Conservation (phyloP, 441 rosid species). For the Gossypium trilobum region DNA sequence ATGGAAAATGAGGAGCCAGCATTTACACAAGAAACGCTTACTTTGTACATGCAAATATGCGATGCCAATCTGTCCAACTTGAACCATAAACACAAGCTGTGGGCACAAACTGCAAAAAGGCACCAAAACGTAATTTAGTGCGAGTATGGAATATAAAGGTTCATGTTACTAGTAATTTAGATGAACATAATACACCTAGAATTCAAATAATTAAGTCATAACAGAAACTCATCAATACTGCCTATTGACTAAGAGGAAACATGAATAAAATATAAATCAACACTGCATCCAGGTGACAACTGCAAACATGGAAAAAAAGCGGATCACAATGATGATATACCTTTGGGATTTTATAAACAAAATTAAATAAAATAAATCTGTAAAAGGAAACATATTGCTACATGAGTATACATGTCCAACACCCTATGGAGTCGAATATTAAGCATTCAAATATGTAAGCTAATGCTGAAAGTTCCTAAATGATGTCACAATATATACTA, state of each 20-base stretch:
- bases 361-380: not conserved
- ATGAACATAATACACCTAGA: not conserved
- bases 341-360: not conserved
- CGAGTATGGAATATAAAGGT: not conserved
- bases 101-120: constrained; percentile 49
- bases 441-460: not conserved
- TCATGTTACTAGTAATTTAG: not conserved
- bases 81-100: constrained; percentile 63
- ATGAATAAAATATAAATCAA: not conserved
- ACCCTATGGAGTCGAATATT: not conserved
- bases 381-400: not conserved
- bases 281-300: not conserved
- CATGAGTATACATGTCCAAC: not conserved
- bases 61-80: constrained; percentile 63
- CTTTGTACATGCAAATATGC: constrained; percentile 47
- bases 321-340: not conserved
- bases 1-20: not conserved
- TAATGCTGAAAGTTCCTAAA: not conserved
- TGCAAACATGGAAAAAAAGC: not conserved
- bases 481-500: not conserved
- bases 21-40: constrained; percentile 23
- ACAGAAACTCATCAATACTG: not conserved
- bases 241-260: not conserved
- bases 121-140: not conserved
- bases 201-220: not conserved